A percentile compares a stretch with the other conserved stretches of the same genome.
These are phyloP conservation scores for Hansfordia pulvinata DNA, from an alignment of 2,329 filamentous ascomycete species.

Conservation along the genomic window DNA sequence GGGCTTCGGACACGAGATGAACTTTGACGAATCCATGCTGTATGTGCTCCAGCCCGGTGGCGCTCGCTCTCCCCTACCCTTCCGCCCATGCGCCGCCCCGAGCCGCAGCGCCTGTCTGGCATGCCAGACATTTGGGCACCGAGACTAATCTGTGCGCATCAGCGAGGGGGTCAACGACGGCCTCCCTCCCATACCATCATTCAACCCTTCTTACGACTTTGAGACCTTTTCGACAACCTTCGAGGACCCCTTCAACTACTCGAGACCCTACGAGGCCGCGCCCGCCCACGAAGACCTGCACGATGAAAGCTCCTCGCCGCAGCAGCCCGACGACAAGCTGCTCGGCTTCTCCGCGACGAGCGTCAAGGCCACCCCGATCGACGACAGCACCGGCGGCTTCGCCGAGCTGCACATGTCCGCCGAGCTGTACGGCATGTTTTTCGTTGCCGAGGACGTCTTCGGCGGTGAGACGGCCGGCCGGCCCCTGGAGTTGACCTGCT, in stretches of 20 bases:
- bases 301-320: conserved; percentile 32
- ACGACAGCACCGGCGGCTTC: conserved; percentile 45
- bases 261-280: conserved; percentile 30
- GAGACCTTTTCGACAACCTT: conserved; percentile 47
- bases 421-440: conserved; percentile 81
- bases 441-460: conserved; percentile 72
- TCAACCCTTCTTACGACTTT: conserved; percentile 47
- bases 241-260: conserved; percentile 52
- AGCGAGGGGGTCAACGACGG: conserved; percentile 28
- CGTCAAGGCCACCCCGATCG: conserved; percentile 47
- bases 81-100: neutral
- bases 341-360: conserved; percentile 58
- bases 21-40: conserved; percentile 44
- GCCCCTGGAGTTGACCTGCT: conserved; percentile 80
- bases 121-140: too few species aligned
- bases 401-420: conserved; percentile 55
- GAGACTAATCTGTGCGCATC: too few species aligned
- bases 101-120: conserved; percentile 1
- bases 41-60: too few species aligned
- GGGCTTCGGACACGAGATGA: conserved; percentile 35
- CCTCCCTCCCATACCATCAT: conserved; percentile 32
- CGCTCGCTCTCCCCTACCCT: too few species aligned
- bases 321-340: conserved; percentile 54
- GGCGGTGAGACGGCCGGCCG: conserved; percentile 39
- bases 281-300: conserved; percentile 27